These are phyloP conservation scores for Yamadazyma endophytica DNA, from an alignment of 805 yeast genomes.

Conservation along the genomic window DNA sequence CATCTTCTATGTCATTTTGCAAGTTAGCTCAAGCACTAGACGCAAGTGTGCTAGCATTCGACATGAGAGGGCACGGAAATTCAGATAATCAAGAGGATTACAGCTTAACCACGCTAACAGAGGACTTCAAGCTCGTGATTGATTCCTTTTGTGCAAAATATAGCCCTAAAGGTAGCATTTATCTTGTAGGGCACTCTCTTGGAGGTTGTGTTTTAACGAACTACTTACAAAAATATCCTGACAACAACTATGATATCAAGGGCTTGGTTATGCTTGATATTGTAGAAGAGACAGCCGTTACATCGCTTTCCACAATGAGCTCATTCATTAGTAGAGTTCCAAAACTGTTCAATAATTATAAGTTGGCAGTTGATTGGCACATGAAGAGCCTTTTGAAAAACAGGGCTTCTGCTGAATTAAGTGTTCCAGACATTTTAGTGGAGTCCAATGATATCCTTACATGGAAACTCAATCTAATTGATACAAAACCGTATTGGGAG, in stretches of 20 bases:
- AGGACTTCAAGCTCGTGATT: slow-evolving; percentile 55
- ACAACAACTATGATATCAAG: slow-evolving; percentile 29
- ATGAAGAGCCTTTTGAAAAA: slow-evolving; percentile 51
- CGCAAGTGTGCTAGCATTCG: slow-evolving; percentile 55
- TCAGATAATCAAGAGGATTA: slow-evolving; percentile 23
- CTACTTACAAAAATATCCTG: slow-evolving; percentile 26
- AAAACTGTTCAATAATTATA: slow-evolving; percentile 42
- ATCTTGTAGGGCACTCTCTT: slow-evolving; percentile 82
- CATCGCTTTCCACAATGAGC: slow-evolving; percentile 64
- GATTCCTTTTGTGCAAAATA: slow-evolving; percentile 24
- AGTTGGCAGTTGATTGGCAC: slow-evolving; percentile 81
- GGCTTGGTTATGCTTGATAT: slow-evolving; percentile 86
- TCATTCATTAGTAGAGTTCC: slow-evolving; percentile 68
- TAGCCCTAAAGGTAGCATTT: slow-evolving; percentile 27
- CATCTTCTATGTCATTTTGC: slow-evolving; percentile 77
- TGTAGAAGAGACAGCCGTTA: slow-evolving; percentile 87
- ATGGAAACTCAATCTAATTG: slow-evolving; percentile 65
- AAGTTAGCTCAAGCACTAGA: slow-evolving; percentile 31
- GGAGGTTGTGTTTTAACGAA: slow-evolving; percentile 84
- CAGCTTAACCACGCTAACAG: slow-evolving; percentile 47
- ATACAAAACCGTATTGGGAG: slow-evolving; percentile 69
- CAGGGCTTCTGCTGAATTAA: slow-evolving; percentile 58
- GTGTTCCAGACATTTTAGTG: slow-evolving; percentile 70
- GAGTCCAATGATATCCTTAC: slow-evolving; percentile 16
- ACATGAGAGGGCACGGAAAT: slow-evolving; percentile 82